Conservation (phyloP, 225 moss, liverwort and hornwort species). For the Takakia lepidozioides region DNA sequence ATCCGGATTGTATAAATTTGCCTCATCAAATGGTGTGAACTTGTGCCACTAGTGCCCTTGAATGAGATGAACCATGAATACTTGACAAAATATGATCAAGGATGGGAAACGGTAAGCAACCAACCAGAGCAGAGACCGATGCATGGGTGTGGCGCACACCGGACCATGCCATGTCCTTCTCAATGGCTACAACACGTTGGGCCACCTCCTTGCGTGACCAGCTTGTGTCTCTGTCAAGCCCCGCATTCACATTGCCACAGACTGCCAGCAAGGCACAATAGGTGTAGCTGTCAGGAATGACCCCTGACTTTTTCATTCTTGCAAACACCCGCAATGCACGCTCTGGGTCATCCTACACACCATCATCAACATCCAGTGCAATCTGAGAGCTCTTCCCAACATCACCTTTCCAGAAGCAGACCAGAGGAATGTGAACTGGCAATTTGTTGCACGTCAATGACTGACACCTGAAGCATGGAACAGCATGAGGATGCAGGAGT, state of each 20-base stretch:
- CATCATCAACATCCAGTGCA: no score
- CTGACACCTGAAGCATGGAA: no score
- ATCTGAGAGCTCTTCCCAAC: no score
- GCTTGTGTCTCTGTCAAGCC: conserved; percentile 46
- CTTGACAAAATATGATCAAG: no score
- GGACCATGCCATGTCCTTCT: conserved; percentile 87
- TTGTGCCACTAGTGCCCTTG: no score
- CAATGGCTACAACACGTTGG: conserved; percentile 76
- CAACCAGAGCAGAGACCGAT: conserved; percentile 82
- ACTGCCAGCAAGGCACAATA: conserved; percentile 67
- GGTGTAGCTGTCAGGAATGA: conserved; percentile 67
- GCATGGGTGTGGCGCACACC: conserved; percentile 62
- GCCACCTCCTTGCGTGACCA: conserved; percentile 81
- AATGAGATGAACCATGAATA: not conserved
- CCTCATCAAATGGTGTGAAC: no score
- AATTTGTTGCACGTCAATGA: no score
- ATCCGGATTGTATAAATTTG: no score
- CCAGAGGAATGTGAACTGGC: no score
- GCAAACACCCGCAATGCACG: conserved; percentile 79
- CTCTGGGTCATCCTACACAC: conserved; percentile 76
- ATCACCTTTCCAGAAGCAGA: no score
- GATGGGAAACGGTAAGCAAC: conserved; percentile 17
- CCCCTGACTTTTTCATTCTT: conserved; percentile 75
- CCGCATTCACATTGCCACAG: conserved; percentile 56
- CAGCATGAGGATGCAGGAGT: no score